Percentiles rank a stretch among this genome's conserved stretches.
phyloP scores from a whole-genome alignment of 2,329 filamentous ascomycete genomes.

The Sphaerulina vaccinii region DNA sequence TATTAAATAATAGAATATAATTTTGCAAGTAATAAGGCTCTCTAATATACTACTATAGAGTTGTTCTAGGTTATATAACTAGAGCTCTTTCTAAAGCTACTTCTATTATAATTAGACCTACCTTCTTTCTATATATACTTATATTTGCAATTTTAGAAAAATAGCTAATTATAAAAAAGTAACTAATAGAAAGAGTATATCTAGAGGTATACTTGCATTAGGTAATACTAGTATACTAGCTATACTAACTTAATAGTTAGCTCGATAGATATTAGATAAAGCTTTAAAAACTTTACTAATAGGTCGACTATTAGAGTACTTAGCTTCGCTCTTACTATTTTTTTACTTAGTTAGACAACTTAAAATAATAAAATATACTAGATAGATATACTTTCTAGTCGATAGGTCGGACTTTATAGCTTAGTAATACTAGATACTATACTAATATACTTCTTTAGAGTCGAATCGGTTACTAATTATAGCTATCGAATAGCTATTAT shows the following conservation, averaged over 20 bases:
- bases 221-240: neutral
- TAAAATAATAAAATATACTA: constrained; percentile 14
- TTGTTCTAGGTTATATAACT: constrained; percentile 1
- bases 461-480: constrained; percentile 17
- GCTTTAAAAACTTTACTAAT: constrained; percentile 1
- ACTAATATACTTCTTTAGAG: constrained; percentile 4
- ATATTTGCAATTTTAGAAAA: constrained; percentile 4
- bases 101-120: constrained; percentile 1
- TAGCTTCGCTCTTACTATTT: constrained; percentile 9
- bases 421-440: neutral
- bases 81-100: neutral
- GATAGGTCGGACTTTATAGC: constrained; percentile 6
- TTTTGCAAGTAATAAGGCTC: constrained; percentile 1
- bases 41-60: neutral
- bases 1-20: constrained; percentile 1
- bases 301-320: constrained; percentile 6
- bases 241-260: constrained; percentile 1
- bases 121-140: neutral
- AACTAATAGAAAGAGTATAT: neutral
- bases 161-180: constrained; percentile 5
- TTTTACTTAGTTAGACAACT: constrained; percentile 15
- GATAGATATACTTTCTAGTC: constrained; percentile 13
- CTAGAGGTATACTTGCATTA: constrained; percentile 4
- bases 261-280: constrained; percentile 6
- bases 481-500: constrained; percentile 16